Percentiles rank a stretch among this genome's conserved stretches.
These are phyloP conservation scores for Triticum monococcum DNA, from an alignment of 176 grass and related monocot species.

Conservation along the genomic window DNA sequence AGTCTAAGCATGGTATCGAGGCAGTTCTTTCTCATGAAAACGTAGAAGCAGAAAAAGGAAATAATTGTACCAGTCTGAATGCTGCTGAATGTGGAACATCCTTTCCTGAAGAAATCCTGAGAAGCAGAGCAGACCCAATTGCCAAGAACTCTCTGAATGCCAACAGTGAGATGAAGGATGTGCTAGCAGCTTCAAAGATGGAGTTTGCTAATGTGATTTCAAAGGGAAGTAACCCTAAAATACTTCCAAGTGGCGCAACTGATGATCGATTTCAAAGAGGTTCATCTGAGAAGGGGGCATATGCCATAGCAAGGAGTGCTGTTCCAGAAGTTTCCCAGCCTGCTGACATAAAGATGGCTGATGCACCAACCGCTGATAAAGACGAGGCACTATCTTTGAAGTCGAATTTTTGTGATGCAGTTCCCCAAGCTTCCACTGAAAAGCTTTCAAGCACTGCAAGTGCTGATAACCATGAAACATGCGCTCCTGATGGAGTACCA, in stretches of 20 bases:
- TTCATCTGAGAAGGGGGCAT: conserved; percentile 2
- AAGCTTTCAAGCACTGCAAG: conserved; percentile 35
- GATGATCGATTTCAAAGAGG: not conserved
- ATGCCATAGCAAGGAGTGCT: conserved; percentile 11
- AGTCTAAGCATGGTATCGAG: not conserved
- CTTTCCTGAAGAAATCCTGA: conserved; percentile 19
- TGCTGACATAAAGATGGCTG: conserved; percentile 11
- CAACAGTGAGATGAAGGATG: not conserved
- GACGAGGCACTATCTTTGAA: not conserved
- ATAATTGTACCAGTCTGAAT: not conserved
- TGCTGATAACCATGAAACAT: conserved; percentile 25
- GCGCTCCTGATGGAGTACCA: conserved; percentile 31
- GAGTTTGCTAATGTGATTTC: conserved; percentile 7
- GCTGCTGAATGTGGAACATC: not conserved
- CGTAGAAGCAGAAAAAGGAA: conserved; percentile 10
- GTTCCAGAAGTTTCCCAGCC: conserved; percentile 8
- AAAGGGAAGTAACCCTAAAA: conserved; percentile 22
- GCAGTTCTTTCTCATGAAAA: conserved; percentile 39
- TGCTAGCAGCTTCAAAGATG: not conserved
- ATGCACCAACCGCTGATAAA: conserved; percentile 13
- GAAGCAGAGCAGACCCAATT: not conserved
- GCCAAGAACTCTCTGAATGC: not conserved
- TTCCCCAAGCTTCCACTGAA: conserved; percentile 22
- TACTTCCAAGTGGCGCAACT: conserved; percentile 21
- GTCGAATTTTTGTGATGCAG: not conserved